Base-by-base conservation (phyloP, 2,329 filamentous ascomycete species). In the Bipolaris gigantea region DNA sequence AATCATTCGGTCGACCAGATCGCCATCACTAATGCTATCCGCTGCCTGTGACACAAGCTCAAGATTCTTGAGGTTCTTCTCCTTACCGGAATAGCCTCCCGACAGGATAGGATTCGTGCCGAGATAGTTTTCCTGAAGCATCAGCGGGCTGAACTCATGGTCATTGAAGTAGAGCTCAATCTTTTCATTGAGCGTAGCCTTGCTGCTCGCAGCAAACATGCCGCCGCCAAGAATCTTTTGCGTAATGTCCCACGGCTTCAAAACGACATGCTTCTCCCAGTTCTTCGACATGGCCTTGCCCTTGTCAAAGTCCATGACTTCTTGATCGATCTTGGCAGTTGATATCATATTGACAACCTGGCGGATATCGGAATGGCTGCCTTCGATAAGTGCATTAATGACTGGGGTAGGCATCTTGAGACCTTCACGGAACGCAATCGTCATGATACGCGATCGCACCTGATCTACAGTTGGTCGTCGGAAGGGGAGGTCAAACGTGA, bases 81-180 rank as follows among this genome's bases (percentile, higher is more conserved):
- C 88, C 59, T 84, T 85, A 53, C 83, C 85, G 35, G 80, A 80
- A 70, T 86, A 88, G 18, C 80, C 81, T 56, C 80, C 83, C 3
- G 89, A 78, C 11, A 79, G 81, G 56, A 86, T 81, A 3, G 94
- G 94, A 56, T 87, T 90, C 2, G 91, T 92, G 59, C 86, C 88
- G 11, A 99, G 81, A 65, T 99, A 99, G 71, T 99, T 99, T 74
- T 99, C 95, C 73, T 99, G 94, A 42, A 99, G 86, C 94, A 99
- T 97, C 48, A 99, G 80, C 69, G 88, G 94, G 68, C 92, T 97
- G 77, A 97, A 96, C 67, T 99, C 94, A 70, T 99, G 94, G 67
- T 99, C 94, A 73, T 99, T 97, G 81, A 99, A 99, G 75, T 99
- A 99, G 1, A 99, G 85, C 76, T 99, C 93, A 59, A 95, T 94